Conservation (phyloP, 192 early-diverging fungal species). For the Funneliformis geosporum region DNA sequence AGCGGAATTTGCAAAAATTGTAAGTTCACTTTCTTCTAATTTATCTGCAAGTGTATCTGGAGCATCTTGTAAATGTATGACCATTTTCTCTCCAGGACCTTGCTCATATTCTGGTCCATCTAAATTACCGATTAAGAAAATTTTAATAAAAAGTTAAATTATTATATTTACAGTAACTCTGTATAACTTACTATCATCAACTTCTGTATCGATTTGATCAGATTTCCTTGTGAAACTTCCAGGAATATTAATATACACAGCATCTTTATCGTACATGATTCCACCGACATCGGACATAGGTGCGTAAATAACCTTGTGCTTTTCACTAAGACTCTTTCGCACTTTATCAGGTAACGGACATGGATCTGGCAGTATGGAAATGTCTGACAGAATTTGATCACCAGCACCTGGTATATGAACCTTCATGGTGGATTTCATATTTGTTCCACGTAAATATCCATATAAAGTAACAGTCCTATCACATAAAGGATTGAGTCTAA, state of each 20-base stretch:
- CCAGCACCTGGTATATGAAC: conserved; percentile 97
- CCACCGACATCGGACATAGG: conserved; percentile 98
- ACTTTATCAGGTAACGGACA: conserved; percentile 97
- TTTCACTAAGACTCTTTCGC: conserved; percentile 85
- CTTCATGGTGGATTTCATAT: conserved; percentile 82
- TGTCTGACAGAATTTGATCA: conserved; percentile 76
- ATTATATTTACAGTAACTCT: not conserved
- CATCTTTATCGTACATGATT: conserved; percentile 99
- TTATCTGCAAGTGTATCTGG: conserved; percentile 70
- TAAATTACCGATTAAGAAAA: conserved; percentile 18
- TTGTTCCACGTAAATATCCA: conserved; percentile 94
- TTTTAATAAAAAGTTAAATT: not conserved
- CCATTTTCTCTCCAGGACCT: conserved; percentile 86
- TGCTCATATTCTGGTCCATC: conserved; percentile 44
- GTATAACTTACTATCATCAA: too few relatives aligned
- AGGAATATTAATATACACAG: conserved; percentile 96
- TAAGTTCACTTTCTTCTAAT: conserved; percentile 64
- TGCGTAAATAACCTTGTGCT: conserved; percentile 95
- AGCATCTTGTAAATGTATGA: conserved; percentile 89
- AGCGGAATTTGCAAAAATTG: conserved; percentile 67
- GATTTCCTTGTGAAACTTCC: conserved; percentile 73
- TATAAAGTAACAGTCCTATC: conserved; percentile 94
- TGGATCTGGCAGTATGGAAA: conserved; percentile 85
- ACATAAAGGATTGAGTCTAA: conserved; percentile 78
- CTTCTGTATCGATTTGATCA: conserved; percentile 38